Base-by-base conservation (phyloP, 2,329 filamentous ascomycete genomes). In the Hymenoscyphus occultus region DNA sequence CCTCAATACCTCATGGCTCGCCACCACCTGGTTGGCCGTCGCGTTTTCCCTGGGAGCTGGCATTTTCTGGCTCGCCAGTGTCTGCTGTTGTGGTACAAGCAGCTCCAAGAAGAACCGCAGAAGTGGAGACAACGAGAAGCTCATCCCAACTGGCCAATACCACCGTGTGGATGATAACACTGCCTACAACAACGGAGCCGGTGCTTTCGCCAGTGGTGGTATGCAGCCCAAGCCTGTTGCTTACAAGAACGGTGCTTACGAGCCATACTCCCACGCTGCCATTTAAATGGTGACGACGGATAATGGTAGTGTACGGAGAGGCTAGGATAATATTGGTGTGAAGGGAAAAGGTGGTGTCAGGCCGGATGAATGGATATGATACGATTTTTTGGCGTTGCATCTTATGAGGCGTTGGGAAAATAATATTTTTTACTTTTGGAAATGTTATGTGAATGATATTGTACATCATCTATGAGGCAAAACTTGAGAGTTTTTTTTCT, bases 1-100 rank as follows among this genome's bases (percentile, higher is more conserved):
- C 60, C 79, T 96, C 76, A 90, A 93, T 79, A 85, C 77, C 39
- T 80, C 82, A 65, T 94, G 90, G 80, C 86, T 95, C 63, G 83
- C 83, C 42, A 80, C 87, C 22, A 86, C 90, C 72, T 97, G 93
- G 92, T 82, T 98, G 66, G 89, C 88, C 56, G 89, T 89, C 48
- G 90, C 86, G 35, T 93, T 96, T 75, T 89, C 90, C 67, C 76
- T 95, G 40, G 91, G 78, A 54, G 89, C 90, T 7, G 86, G 86
- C 69, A 79, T 97, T 75, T 97, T 98, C 89, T 98, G 95, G 94
- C 80, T 93, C 74, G 86, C 96, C 77, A 92, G 88, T 77, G 85
- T 90, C 74, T 98, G 94, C 89, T 98, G 93, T 86, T 97, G 93
- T 83, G 71, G 67, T 1, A 31, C 69, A 14, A 65, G 72, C 32